phyloP scores from a whole-genome alignment of 495 filamentous ascomycete species.

The Penicillium maclennaniae region DNA sequence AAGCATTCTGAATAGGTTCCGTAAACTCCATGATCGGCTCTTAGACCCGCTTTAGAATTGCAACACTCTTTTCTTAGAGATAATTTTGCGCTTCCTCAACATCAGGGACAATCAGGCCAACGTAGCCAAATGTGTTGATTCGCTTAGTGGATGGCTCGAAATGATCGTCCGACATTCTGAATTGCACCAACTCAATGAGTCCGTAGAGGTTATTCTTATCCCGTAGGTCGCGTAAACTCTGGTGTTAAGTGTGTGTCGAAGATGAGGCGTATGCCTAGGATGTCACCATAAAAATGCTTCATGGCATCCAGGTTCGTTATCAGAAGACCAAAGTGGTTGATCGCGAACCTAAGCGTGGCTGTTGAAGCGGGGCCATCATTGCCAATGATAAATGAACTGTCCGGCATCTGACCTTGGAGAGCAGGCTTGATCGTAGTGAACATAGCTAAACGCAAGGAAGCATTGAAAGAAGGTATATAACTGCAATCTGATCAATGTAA shows the following conservation, averaged over 20 bases:
- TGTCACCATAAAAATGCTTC: slow-evolving; percentile 27
- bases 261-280: slow-evolving; percentile 32
- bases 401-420: background rate
- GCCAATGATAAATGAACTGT: slow-evolving; percentile 9
- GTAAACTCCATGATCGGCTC: slow-evolving; percentile 7
- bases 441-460: too few relatives aligned
- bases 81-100: slow-evolving; percentile 18
- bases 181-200: slow-evolving; percentile 27
- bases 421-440: too few relatives aligned
- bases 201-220: slow-evolving; percentile 32
- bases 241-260: slow-evolving; percentile 25
- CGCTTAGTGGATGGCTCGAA: slow-evolving; percentile 7
- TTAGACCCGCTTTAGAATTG: slow-evolving; percentile 22
- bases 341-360: slow-evolving; percentile 26
- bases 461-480: too few relatives aligned
- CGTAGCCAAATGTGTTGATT: slow-evolving; percentile 23
- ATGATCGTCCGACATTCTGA: slow-evolving; percentile 15
- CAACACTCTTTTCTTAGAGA: slow-evolving; percentile 13
- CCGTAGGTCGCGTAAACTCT: slow-evolving; percentile 26
- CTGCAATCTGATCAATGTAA: too few relatives aligned
- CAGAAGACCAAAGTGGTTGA: slow-evolving; percentile 33
- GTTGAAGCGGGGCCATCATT: slow-evolving; percentile 13
- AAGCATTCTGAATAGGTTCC: slow-evolving; percentile 10
- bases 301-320: slow-evolving; percentile 22
- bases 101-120: slow-evolving; percentile 28